Conservation (phyloP, 495 filamentous ascomycete species). For the Penicillium pancosmium region DNA sequence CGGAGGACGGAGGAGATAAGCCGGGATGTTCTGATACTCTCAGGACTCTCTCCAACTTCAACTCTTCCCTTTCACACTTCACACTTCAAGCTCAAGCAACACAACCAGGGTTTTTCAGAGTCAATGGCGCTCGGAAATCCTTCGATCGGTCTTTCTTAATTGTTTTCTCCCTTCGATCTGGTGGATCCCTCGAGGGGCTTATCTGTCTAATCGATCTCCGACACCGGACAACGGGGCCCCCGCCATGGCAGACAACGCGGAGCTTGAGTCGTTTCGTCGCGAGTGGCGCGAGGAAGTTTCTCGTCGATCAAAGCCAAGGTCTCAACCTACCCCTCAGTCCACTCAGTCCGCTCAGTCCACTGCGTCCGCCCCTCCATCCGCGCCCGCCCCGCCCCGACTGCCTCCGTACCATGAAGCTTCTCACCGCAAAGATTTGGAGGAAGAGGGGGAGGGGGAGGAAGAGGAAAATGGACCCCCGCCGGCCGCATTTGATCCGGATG, state of each 20-base stretch:
- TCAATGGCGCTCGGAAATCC: slow-evolving; percentile 19
- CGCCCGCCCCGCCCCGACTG: slow-evolving; percentile 23
- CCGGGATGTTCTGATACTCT: not conserved
- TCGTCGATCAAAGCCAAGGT: slow-evolving; percentile 46
- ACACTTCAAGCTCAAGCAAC: not conserved
- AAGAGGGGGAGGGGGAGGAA: slow-evolving; percentile 18
- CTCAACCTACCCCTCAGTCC: slow-evolving; percentile 27
- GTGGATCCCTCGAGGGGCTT: slow-evolving; percentile 27
- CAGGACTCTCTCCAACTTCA: not conserved
- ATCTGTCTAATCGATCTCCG: slow-evolving; percentile 34
- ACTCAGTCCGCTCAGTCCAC: slow-evolving; percentile 20
- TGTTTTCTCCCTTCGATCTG: not conserved
- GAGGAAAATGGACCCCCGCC: slow-evolving; percentile 24
- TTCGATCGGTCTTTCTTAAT: not conserved
- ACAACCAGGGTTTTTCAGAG: not conserved
- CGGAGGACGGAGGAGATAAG: slow-evolving; percentile 32
- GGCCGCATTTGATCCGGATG: slow-evolving; percentile 42
- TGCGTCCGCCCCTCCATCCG: slow-evolving; percentile 19
- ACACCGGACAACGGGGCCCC: slow-evolving; percentile 28
- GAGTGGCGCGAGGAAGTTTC: slow-evolving; percentile 84
- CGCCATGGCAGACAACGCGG: slow-evolving; percentile 65
- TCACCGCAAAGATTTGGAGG: slow-evolving; percentile 43
- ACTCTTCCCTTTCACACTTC: not conserved
- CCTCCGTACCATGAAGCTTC: slow-evolving; percentile 39
- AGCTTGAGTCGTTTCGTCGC: slow-evolving; percentile 78